These are phyloP conservation scores for Fragaria vesca DNA, from an alignment of 306 rosid genomes.

Conservation along the genomic window DNA sequence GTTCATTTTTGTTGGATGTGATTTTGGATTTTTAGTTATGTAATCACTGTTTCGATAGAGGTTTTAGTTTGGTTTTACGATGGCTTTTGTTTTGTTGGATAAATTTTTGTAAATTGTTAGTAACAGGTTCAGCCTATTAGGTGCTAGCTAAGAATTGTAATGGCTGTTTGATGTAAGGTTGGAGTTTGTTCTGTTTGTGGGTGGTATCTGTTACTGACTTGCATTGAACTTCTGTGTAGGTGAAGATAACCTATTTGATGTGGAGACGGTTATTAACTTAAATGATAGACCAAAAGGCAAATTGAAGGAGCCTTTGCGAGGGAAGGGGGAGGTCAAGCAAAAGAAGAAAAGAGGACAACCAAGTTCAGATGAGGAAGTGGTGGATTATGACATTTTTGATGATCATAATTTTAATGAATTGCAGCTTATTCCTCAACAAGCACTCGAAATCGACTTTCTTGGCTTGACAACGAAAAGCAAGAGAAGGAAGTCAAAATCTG, in stretches of 20 bases:
- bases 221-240: conserved; percentile 10
- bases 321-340: conserved; percentile 21
- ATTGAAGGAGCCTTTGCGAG: neutral
- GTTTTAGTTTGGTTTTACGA: neutral
- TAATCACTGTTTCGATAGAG: neutral
- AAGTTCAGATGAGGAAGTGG: conserved; percentile 6
- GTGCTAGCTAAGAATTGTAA: neutral
- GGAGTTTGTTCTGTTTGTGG: neutral
- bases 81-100: neutral
- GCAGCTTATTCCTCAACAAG: neutral
- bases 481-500: conserved; percentile 27
- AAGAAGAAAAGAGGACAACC: neutral
- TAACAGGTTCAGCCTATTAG: neutral
- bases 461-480: conserved; percentile 12
- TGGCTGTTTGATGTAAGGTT: neutral
- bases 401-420: neutral
- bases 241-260: conserved; percentile 9
- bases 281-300: conserved; percentile 18
- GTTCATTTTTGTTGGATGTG: neutral
- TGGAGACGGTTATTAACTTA: conserved; percentile 13
- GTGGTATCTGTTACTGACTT: neutral
- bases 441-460: conserved; percentile 15
- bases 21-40: too few species aligned
- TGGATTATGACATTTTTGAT: conserved; percentile 4
- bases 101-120: neutral